Conservation (phyloP, 108 stramenopile species). For the Cyclotella distinguenda region DNA sequence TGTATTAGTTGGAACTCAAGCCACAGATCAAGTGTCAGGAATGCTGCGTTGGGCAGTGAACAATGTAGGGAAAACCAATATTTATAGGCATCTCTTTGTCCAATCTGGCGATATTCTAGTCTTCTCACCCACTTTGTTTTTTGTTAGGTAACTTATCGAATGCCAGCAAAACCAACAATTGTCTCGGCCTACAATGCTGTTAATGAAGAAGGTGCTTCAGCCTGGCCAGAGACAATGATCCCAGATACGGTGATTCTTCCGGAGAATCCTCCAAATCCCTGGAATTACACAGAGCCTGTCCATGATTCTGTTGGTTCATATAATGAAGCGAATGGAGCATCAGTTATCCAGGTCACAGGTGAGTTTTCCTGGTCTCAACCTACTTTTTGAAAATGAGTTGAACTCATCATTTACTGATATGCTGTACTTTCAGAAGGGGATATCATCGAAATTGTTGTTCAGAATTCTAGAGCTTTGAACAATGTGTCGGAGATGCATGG, state of each 20-base stretch:
- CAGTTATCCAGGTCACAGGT: not conserved
- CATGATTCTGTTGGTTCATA: slow-evolving; percentile 32
- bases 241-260: slow-evolving; percentile 27
- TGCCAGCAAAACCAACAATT: slow-evolving; percentile 6
- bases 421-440: slow-evolving; percentile 17
- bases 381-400: too few species aligned
- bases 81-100: too few species aligned
- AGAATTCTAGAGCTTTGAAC: slow-evolving; percentile 34
- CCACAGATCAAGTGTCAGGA: slow-evolving; percentile 8
- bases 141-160: slow-evolving; percentile 3
- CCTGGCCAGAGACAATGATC: slow-evolving; percentile 30
- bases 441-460: slow-evolving; percentile 27
- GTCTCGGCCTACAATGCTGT: slow-evolving; percentile 26
- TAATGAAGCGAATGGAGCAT: slow-evolving; percentile 18
- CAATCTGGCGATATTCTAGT: too few species aligned
- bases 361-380: not conserved
- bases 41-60: slow-evolving; percentile 27
- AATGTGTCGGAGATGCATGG: slow-evolving; percentile 42
- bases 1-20: slow-evolving; percentile 30
- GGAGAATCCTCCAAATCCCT: slow-evolving; percentile 25
- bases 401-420: not conserved
- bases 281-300: slow-evolving; percentile 43
- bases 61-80: too few species aligned
- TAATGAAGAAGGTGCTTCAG: slow-evolving; percentile 11
- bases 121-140: too few species aligned